These are phyloP conservation scores for Purshia tridentata DNA, from an alignment of 306 rosid genomes.

Conservation along the genomic window DNA sequence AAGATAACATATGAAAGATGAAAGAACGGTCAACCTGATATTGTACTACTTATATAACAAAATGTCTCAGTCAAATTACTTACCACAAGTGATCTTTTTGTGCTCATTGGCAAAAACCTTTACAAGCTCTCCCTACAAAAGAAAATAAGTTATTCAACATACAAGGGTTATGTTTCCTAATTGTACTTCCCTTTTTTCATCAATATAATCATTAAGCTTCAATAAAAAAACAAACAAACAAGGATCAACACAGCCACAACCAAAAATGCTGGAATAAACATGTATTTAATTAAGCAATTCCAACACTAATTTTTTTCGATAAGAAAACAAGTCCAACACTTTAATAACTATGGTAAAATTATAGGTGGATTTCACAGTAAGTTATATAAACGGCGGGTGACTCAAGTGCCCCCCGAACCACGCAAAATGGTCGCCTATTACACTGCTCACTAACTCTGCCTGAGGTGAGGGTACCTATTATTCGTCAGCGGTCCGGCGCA, in stretches of 20 bases:
- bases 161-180: neutral
- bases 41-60: neutral
- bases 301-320: neutral
- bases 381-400: no score
- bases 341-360: no score
- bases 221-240: neutral
- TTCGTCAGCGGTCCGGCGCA: neutral
- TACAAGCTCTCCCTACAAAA: conserved; percentile 89
- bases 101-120: conserved; percentile 78
- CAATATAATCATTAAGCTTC: neutral
- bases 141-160: conserved; percentile 14
- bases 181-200: neutral
- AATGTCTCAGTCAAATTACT: conserved; percentile 32
- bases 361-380: no score
- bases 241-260: neutral
- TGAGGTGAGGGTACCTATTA: neutral
- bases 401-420: neutral
- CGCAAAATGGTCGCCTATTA: neutral
- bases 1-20: neutral
- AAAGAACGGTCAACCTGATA: neutral
- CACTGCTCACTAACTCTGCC: neutral
- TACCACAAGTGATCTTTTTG: conserved; percentile 79
- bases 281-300: neutral
- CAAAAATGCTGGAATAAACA: neutral
- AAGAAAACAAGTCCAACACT: no score